These are phyloP conservation scores for Alternaria arbusti DNA, from an alignment of 2,329 filamentous ascomycete species.

Conservation along the genomic window DNA sequence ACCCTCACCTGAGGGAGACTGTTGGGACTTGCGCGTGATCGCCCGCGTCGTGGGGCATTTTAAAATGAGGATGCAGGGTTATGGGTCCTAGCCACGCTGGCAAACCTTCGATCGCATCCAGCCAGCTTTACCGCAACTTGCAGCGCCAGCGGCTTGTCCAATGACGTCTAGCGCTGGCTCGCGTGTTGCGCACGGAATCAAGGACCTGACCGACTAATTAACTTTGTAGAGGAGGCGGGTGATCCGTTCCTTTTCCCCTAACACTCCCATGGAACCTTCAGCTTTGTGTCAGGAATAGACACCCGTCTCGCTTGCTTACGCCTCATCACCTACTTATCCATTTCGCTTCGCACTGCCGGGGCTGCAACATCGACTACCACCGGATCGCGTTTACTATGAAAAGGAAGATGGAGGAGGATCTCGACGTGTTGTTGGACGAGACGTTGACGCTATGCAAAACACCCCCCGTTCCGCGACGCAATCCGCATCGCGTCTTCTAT, in stretches of 20 bases:
- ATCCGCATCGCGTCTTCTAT: conserved; percentile 21
- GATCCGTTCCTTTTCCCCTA: conserved; percentile 27
- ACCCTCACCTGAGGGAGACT: conserved; percentile 5
- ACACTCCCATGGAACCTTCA: conserved; percentile 24
- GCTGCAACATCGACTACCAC: conserved; percentile 2
- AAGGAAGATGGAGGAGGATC: conserved; percentile 14
- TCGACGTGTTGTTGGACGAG: conserved; percentile 18
- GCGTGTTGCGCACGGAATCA: conserved; percentile 24
- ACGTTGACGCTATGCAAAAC: conserved; percentile 20
- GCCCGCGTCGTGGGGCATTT: conserved; percentile 4
- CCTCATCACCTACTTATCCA: background rate
- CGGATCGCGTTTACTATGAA: conserved; percentile 11
- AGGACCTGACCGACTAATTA: conserved; percentile 21
- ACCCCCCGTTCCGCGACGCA: conserved; percentile 22
- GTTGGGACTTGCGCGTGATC: conserved; percentile 6
- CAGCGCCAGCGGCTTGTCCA: conserved; percentile 14
- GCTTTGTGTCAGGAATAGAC: conserved; percentile 21
- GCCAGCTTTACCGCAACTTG: conserved; percentile 18
- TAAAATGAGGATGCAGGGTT: conserved; percentile 22
- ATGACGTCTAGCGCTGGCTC: conserved; percentile 23
- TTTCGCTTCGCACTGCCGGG: conserved; percentile 9
- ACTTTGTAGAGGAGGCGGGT: conserved; percentile 23
- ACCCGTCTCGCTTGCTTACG: conserved; percentile 16
- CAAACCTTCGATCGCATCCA: conserved; percentile 17
- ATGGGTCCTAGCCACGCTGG: conserved; percentile 22